phyloP scores from a whole-genome alignment of 148 eudicot genomes.

The Pharnaceum exiguum region DNA sequence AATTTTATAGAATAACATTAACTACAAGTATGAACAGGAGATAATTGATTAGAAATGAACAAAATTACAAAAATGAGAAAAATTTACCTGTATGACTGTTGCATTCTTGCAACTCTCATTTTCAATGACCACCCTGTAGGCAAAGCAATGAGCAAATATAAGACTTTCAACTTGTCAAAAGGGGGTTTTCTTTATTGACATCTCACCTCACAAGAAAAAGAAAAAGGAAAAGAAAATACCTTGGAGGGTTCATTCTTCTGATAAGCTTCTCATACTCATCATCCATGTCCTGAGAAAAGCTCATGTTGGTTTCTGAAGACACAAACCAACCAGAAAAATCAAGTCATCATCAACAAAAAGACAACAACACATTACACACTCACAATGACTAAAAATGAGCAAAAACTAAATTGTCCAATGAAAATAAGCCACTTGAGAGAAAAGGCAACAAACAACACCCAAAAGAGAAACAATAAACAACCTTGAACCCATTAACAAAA shows the following conservation, averaged over 20 bases:
- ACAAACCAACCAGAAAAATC: conserved; percentile 1
- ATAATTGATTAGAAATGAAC: not conserved
- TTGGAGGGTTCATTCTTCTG: conserved; percentile 95
- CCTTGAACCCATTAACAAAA: conserved; percentile 2
- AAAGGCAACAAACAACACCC: not conserved
- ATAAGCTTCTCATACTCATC: conserved; percentile 91
- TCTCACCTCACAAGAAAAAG: too few species aligned
- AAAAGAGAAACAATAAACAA: not conserved
- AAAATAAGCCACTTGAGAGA: not conserved
- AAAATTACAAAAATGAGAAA: not conserved
- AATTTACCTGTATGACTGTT: conserved; percentile 74
- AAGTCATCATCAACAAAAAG: conserved; percentile 11
- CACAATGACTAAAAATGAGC: not conserved
- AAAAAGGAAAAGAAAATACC: conserved; percentile 28
- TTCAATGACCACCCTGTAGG: conserved; percentile 82
- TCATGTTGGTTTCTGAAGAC: conserved; percentile 47
- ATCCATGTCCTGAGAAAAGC: conserved; percentile 61
- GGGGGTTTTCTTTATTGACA: too few species aligned
- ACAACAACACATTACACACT: not conserved
- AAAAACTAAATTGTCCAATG: conserved; percentile 7
- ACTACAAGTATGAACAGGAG: not conserved
- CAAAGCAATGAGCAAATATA: conserved; percentile 14
- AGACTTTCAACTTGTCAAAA: too few species aligned
- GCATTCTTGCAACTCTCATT: conserved; percentile 86
- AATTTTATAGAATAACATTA: not conserved